Evolutionary conservation across 75 land plant species (phyloP).

Genomic region (Picea sitchensis): DNA sequence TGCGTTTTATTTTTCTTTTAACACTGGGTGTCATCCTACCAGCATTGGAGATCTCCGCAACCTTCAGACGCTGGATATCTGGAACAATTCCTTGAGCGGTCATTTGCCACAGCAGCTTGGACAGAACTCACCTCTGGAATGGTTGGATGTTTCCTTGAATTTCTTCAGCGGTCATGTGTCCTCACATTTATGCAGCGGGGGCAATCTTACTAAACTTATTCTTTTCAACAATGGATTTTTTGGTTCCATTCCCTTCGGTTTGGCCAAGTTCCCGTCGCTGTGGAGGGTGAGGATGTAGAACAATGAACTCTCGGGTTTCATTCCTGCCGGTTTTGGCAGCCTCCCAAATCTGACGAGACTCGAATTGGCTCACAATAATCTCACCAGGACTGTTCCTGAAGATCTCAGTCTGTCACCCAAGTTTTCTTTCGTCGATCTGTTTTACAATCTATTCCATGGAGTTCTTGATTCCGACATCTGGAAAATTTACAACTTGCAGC

Average conservation of each 20-base stretch:
- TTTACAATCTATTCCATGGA: constrained; percentile 45
- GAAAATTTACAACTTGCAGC: constrained; percentile 50
- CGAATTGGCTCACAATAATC: constrained; percentile 55
- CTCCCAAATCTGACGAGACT: constrained; percentile 57
- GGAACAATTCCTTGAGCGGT: constrained; percentile 74
- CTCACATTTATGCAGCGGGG: constrained; percentile 36
- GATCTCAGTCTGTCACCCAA: constrained; percentile 37
- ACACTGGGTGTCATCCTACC: constrained; percentile 47
- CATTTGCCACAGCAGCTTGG: constrained; percentile 56
- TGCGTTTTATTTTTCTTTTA: too few relatives aligned
- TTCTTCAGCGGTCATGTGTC: constrained; percentile 69
- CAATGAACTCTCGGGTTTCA: constrained; percentile 59
- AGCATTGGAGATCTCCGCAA: constrained; percentile 49
- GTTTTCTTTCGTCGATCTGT: constrained; percentile 69
- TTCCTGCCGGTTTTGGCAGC: constrained; percentile 63
- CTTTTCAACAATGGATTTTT: constrained; percentile 69
- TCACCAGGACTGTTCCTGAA: constrained; percentile 47
- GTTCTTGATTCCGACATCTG: constrained; percentile 55
- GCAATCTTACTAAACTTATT: constrained; percentile 67
- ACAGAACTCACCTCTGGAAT: constrained; percentile 37
- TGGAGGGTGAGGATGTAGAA: constrained; percentile 63
- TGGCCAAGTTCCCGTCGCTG: constrained; percentile 54
- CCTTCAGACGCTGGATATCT: constrained; percentile 62
- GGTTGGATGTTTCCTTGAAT: constrained; percentile 77
- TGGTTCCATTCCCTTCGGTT: constrained; percentile 50